These are phyloP conservation scores for Wickerhamomyces hampshirensis DNA, from an alignment of 805 yeast genomes.

Conservation along the genomic window DNA sequence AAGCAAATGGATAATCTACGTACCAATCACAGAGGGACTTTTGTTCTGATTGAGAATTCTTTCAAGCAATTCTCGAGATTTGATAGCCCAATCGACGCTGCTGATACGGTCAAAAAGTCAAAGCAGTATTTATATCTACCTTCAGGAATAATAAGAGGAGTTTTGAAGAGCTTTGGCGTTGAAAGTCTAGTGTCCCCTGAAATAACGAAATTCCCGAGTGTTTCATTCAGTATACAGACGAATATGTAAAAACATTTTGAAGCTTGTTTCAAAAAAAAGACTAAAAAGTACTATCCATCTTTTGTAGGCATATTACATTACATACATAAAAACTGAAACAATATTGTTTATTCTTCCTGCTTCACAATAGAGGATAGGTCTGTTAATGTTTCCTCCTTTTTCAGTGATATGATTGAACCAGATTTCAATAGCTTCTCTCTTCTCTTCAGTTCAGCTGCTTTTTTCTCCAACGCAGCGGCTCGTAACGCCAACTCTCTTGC, in stretches of 20 bases:
- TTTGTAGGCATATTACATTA: no score
- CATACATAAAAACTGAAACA: no score
- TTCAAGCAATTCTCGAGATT: slow-evolving; percentile 52
- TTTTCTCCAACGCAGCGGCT: slow-evolving; percentile 72
- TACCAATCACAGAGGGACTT: slow-evolving; percentile 87
- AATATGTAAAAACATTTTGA: slow-evolving; percentile 6
- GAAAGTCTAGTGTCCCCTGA: slow-evolving; percentile 64
- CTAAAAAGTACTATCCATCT: no score
- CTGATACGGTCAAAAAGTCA: slow-evolving; percentile 41
- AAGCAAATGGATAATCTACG: slow-evolving; percentile 90
- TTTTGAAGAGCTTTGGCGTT: slow-evolving; percentile 63
- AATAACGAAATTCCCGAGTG: slow-evolving; percentile 54
- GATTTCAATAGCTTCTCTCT: slow-evolving; percentile 51
- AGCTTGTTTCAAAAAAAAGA: no score
- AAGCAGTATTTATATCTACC: slow-evolving; percentile 62
- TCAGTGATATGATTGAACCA: slow-evolving; percentile 24
- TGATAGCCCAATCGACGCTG: slow-evolving; percentile 38
- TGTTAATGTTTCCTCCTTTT: slow-evolving; percentile 50
- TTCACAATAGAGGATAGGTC: slow-evolving; percentile 44
- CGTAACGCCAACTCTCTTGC: slow-evolving; percentile 68
- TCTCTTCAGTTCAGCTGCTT: slow-evolving; percentile 59
- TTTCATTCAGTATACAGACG: slow-evolving; percentile 71
- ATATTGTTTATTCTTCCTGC: slow-evolving; percentile 4
- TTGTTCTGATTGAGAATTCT: slow-evolving; percentile 66
- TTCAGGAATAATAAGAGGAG: slow-evolving; percentile 72